A percentile compares a stretch with the other conserved stretches of the same genome.
phyloP scores from a whole-genome alignment of 2,329 filamentous ascomycete genomes.

The Botryotinia convoluta region DNA sequence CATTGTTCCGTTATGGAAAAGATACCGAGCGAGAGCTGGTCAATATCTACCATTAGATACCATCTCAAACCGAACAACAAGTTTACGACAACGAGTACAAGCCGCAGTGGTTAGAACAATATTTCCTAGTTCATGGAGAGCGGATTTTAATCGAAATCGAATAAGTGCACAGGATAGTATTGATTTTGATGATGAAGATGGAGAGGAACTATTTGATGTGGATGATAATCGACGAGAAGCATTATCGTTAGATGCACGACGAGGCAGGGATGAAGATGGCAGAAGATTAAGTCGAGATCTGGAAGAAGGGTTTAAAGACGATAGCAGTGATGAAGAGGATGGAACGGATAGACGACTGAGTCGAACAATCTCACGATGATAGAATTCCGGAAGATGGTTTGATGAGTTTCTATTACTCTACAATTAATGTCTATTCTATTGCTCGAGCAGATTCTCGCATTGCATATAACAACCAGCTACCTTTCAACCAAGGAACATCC shows the following conservation, averaged over 20 bases:
- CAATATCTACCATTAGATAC: conserved; percentile 70
- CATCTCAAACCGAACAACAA: conserved; percentile 56
- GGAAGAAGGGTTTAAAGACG: conserved; percentile 72
- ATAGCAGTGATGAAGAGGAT: conserved; percentile 59
- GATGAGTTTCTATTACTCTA: conserved; percentile 6
- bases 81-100: conserved; percentile 53
- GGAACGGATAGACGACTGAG: conserved; percentile 17
- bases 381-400: background rate
- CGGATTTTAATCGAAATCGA: conserved; percentile 43
- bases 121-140: conserved; percentile 50
- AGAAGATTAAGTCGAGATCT: conserved; percentile 74
- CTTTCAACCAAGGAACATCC: background rate
- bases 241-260: conserved; percentile 39
- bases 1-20: conserved; percentile 65
- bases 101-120: conserved; percentile 43
- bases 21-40: conserved; percentile 67
- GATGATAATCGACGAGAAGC: conserved; percentile 46
- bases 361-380: conserved; percentile 21
- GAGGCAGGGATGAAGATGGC: conserved; percentile 46
- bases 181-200: conserved; percentile 63
- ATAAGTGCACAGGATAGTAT: conserved; percentile 46
- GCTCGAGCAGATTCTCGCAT: background rate
- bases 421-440: conserved; percentile 13
- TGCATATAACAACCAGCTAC: background rate
- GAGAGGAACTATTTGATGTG: conserved; percentile 65